phyloP scores from a whole-genome alignment of 1,139 yeast genomes.

The Ogataea hybrid region DNA sequence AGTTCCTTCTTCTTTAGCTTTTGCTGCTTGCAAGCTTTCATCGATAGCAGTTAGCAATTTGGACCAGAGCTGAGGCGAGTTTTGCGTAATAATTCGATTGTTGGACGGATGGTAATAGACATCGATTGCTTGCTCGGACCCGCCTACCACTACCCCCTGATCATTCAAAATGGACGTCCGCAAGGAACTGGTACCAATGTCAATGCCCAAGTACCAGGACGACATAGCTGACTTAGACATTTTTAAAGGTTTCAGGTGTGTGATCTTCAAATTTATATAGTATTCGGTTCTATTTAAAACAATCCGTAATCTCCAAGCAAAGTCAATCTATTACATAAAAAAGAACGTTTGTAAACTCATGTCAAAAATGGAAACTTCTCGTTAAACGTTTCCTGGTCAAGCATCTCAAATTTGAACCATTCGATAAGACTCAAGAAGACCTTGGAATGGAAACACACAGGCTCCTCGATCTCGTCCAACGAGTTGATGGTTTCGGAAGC shows the following conservation, averaged over 20 bases:
- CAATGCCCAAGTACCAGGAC: constrained; percentile 43
- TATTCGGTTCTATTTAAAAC: not conserved
- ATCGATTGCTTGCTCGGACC: constrained; percentile 26
- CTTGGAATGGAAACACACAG: constrained; percentile 34
- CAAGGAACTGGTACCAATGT: constrained; percentile 54
- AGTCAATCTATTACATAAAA: constrained; percentile 6
- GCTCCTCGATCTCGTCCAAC: constrained; percentile 26
- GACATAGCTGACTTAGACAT: not conserved
- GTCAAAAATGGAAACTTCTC: constrained; percentile 29
- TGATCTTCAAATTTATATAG: not conserved
- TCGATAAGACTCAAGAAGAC: constrained; percentile 32
- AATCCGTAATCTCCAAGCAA: constrained; percentile 6
- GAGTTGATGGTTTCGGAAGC: constrained; percentile 26
- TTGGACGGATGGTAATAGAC: constrained; percentile 26
- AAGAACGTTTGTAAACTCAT: not conserved
- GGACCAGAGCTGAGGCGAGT: constrained; percentile 39
- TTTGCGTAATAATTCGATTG: constrained; percentile 39
- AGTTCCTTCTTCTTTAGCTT: constrained; percentile 17
- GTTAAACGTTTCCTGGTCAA: constrained; percentile 25
- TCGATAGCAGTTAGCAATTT: constrained; percentile 26
- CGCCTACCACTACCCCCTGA: constrained; percentile 20
- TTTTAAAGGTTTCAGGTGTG: not conserved
- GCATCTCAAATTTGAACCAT: constrained; percentile 32
- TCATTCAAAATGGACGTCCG: constrained; percentile 35
- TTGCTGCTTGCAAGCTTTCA: constrained; percentile 12